Base-by-base conservation (phyloP, 495 filamentous ascomycete genomes). In the Penicillium paxilli region DNA sequence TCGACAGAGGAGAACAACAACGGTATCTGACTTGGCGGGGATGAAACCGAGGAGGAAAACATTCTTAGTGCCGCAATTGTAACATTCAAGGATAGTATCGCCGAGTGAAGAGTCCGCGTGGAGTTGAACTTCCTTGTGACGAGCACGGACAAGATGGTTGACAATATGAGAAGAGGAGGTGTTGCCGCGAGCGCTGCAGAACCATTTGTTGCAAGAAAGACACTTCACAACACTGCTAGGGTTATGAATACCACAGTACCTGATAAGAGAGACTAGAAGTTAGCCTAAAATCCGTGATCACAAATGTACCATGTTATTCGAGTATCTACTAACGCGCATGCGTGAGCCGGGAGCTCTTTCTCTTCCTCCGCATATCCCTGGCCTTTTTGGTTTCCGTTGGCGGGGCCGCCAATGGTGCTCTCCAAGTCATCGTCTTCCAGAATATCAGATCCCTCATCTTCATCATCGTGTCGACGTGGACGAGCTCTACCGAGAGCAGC, bases 31-130 rank as follows among this genome's bases (percentile, higher is more conserved):
- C 68, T 98, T 98, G 12, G 94, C 94, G n/a, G 94, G 94, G 59
- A 99, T 99, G 68, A 99, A 99, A 22, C 94, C 94, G 11, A 99
- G 88, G n/a, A 98, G 83, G 63, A 99, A 99, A 46, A 97, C 94
- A 73, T 99, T 99, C 71, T 98, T 99, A 1, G 91, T 97, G 44
- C 95, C 94, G 72, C 94, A 99, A 68, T 97, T 99, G 78, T 99
- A 99, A 76, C 94, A 99, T 77, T 99, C 94, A 44, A 99, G 81
- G 44, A 94, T 89, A 4, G 94, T 99, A 69, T 99, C 94, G 41
- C 94, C 94, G 24, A 99, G 87, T n/a, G 92, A 87, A 12, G 95
- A 98, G 59, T 83, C 84, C 1, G 95, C 92, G 70, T 99, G 94
- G 28, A 99, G 83, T 62, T 96, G 94, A 17, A 99, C 94, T 77